phyloP scores from a whole-genome alignment of 805 yeast genomes.

The Ogataea nitratoaversa region DNA sequence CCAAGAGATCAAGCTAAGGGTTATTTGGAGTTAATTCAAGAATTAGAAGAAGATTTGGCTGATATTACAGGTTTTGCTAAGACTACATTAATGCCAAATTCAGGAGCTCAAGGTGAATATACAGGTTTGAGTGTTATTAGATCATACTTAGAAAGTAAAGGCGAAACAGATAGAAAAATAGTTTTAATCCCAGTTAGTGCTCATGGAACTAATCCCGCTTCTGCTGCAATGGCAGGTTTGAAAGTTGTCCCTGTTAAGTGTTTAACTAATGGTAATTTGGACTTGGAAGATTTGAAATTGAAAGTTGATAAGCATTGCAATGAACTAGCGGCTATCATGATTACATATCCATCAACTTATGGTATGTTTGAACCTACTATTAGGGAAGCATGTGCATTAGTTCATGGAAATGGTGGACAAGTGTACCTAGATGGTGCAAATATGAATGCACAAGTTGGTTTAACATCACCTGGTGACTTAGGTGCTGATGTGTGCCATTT shows the following conservation, averaged over 20 bases:
- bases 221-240: conserved; percentile 95
- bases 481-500: conserved; percentile 98
- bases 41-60: conserved; percentile 79
- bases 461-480: conserved; percentile 94
- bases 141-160: conserved; percentile 66
- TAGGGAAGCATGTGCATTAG: conserved; percentile 75
- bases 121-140: conserved; percentile 87
- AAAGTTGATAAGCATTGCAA: conserved; percentile 70
- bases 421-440: conserved; percentile 98
- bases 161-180: conserved; percentile 71
- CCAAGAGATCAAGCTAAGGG: conserved; percentile 89
- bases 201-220: conserved; percentile 98
- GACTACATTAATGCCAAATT: conserved; percentile 90
- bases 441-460: conserved; percentile 98
- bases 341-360: conserved; percentile 95
- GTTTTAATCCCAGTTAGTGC: conserved; percentile 97
- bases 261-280: conserved; percentile 78
- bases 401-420: conserved; percentile 87
- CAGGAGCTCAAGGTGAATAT: conserved; percentile 98
- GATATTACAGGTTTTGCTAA: conserved; percentile 92
- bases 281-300: conserved; percentile 64
- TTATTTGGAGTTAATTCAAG: conserved; percentile 67
- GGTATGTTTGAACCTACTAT: conserved; percentile 95
- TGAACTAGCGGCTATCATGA: conserved; percentile 86
- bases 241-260: conserved; percentile 93